Evolutionary conservation across 2,329 filamentous ascomycete genomes (phyloP).

Genomic region (Paraconiothyrium brasiliense): DNA sequence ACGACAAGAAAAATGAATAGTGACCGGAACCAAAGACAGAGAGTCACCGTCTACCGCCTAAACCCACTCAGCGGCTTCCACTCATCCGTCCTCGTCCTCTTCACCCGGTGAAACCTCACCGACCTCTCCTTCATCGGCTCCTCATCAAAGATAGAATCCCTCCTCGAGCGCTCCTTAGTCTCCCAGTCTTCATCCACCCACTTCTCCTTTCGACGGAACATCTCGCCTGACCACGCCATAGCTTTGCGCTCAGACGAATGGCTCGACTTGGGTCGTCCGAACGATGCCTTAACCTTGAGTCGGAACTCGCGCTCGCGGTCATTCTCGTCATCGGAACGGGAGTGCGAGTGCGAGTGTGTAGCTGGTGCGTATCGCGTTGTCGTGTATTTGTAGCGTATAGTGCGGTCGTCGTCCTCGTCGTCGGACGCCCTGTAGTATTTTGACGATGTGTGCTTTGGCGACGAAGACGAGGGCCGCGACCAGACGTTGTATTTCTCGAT

Average conservation of each 20-base stretch:
- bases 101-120: constrained; percentile 33
- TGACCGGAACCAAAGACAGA: constrained; percentile 6
- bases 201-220: constrained; percentile 36
- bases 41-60: constrained; percentile 6
- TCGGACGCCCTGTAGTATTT: constrained; percentile 19
- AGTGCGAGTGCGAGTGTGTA: constrained; percentile 4
- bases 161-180: constrained; percentile 27
- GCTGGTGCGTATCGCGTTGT: constrained; percentile 16
- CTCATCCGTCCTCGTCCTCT: constrained; percentile 44
- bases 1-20: too few relatives aligned
- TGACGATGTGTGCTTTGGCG: constrained; percentile 15
- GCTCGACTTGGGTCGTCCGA: constrained; percentile 30
- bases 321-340: constrained; percentile 15
- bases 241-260: constrained; percentile 22
- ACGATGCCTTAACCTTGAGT: constrained; percentile 33
- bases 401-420: constrained; percentile 19
- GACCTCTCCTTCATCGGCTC: constrained; percentile 29
- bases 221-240: constrained; percentile 31
- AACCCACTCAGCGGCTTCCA: constrained; percentile 39
- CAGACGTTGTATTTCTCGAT: constrained; percentile 48
- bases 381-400: constrained; percentile 26
- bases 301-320: constrained; percentile 31
- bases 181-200: constrained; percentile 40
- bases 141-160: constrained; percentile 27
- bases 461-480: constrained; percentile 18